phyloP scores from a whole-genome alignment of 495 filamentous ascomycete species.

The Xylaria cubensis region DNA sequence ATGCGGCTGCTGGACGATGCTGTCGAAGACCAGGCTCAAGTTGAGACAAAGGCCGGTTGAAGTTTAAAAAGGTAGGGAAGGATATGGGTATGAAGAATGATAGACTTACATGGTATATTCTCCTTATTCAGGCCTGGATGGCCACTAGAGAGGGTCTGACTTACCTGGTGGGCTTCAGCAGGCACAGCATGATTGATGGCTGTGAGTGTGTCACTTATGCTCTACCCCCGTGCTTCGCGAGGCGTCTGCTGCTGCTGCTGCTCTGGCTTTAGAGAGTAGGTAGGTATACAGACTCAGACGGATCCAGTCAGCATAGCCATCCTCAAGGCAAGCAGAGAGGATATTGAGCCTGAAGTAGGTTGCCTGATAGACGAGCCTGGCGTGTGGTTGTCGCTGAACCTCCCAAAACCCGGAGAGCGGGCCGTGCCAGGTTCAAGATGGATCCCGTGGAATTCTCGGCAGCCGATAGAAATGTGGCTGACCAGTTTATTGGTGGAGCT shows the following conservation, averaged over 20 bases:
- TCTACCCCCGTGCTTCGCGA: background rate
- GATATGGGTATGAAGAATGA: background rate
- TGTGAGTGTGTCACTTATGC: background rate
- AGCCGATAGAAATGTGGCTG: conserved; percentile 11
- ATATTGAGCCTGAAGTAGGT: conserved; percentile 1
- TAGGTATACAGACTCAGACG: too few relatives aligned
- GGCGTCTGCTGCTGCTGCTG: background rate
- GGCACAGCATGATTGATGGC: conserved; percentile 19
- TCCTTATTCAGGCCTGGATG: background rate
- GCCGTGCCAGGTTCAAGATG: conserved; percentile 14
- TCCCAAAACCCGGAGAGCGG: conserved; percentile 14
- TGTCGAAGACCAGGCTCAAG: conserved; percentile 5
- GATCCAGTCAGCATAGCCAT: background rate
- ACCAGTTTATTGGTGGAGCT: background rate
- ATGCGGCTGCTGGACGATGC: conserved; percentile 5
- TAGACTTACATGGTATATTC: conserved; percentile 14
- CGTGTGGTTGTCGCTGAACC: conserved; percentile 19
- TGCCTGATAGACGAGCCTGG: conserved; percentile 9
- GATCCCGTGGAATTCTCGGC: conserved; percentile 17
- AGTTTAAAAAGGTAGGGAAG: background rate
- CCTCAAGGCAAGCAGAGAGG: background rate
- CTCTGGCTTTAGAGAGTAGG: background rate
- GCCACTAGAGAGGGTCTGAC: background rate
- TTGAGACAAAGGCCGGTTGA: background rate
- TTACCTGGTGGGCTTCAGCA: background rate